phyloP scores from a whole-genome alignment of 164 flowering plant genomes.

The Annona cherimola region DNA sequence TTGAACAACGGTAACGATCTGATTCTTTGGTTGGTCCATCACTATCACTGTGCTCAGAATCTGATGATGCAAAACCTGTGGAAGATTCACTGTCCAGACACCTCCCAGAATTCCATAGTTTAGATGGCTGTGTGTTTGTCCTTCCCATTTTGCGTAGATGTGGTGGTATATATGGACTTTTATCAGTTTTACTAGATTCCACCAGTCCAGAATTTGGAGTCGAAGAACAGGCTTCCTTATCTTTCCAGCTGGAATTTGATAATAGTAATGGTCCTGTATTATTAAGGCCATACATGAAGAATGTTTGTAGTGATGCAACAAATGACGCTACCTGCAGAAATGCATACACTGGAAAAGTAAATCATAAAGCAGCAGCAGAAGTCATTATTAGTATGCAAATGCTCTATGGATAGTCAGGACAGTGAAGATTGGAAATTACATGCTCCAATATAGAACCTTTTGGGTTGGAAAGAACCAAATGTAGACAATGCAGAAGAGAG shows the following conservation, averaged over 20 bases:
- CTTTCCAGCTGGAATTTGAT: constrained; percentile 18
- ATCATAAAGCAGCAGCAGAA: not conserved
- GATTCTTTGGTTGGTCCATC: constrained; percentile 49
- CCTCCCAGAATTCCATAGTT: constrained; percentile 24
- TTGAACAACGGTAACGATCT: constrained; percentile 38
- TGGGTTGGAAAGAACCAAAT: constrained; percentile 62
- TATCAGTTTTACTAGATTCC: constrained; percentile 27
- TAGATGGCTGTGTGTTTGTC: constrained; percentile 20
- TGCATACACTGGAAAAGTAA: constrained; percentile 2
- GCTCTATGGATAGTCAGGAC: not conserved
- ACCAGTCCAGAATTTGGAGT: constrained; percentile 15
- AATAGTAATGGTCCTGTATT: constrained; percentile 22
- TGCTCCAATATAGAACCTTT: constrained; percentile 70
- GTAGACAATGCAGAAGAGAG: constrained; percentile 72
- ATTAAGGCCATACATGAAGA: constrained; percentile 60
- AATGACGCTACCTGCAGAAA: constrained; percentile 66
- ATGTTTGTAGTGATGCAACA: constrained; percentile 59
- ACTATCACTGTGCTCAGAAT: constrained; percentile 93
- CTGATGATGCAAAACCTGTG: constrained; percentile 54
- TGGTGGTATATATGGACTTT: constrained; percentile 78
- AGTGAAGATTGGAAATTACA: constrained; percentile 36
- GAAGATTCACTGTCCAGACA: constrained; percentile 38
- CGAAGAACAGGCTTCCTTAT: constrained; percentile 21
- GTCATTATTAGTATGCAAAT: not conserved
- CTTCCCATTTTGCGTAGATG: constrained; percentile 66